Conservation (phyloP, 306 rosid species). For the Prunus padus region DNA sequence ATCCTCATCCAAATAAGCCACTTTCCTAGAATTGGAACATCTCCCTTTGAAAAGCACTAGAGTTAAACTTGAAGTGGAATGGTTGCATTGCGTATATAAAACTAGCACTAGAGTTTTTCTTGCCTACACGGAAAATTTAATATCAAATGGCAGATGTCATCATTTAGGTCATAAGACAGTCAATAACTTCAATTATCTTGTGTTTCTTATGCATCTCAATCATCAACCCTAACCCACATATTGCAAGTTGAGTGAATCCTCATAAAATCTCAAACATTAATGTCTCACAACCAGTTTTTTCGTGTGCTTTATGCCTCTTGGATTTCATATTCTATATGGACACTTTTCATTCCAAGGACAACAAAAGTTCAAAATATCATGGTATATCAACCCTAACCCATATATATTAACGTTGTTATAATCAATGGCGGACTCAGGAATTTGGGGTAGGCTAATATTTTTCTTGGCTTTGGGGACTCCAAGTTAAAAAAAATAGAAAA, state of each 20-base stretch:
- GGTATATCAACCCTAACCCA: too few species aligned
- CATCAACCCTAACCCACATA: neutral
- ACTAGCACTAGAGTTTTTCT: neutral
- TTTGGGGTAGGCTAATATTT: too few species aligned
- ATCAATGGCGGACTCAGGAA: too few species aligned
- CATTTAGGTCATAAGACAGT: neutral
- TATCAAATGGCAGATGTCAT: neutral
- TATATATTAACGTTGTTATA: too few species aligned
- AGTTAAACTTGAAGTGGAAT: neutral
- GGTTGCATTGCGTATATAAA: neutral
- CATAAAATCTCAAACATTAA: neutral
- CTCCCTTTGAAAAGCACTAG: neutral
- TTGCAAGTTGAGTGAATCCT: slow-evolving; percentile 1
- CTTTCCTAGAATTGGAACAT: neutral
- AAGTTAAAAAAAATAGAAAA: too few species aligned
- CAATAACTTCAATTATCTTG: neutral
- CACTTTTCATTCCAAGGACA: neutral
- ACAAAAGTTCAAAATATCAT: neutral
- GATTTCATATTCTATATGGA: slow-evolving; percentile 6
- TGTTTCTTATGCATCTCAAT: neutral
- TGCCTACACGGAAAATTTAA: neutral
- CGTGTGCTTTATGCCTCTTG: neutral
- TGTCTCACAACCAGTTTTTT: neutral
- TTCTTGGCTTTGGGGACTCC: too few species aligned
- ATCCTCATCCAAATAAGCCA: neutral